Evolutionary conservation across 345 rosid species (phyloP).

Genomic region (Litchi chinensis): DNA sequence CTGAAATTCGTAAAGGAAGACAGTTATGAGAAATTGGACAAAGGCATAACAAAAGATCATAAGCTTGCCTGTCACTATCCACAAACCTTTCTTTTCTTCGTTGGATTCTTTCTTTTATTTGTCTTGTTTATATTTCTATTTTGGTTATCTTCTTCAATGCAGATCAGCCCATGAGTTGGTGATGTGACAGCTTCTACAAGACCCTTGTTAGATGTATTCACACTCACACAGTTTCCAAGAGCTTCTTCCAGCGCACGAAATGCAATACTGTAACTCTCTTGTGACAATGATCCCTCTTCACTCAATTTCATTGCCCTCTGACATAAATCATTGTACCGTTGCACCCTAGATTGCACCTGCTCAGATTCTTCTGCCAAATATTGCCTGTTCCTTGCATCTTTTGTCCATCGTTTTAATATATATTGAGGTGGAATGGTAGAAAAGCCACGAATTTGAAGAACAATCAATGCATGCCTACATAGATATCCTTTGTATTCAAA

Average conservation of each 20-base stretch:
- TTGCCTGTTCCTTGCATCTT: constrained; percentile 51
- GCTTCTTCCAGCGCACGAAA: constrained; percentile 47
- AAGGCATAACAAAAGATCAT: neutral
- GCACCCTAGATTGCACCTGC: constrained; percentile 51
- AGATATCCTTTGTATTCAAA: constrained; percentile 55
- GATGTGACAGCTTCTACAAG: constrained; percentile 45
- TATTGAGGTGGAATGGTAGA: constrained; percentile 51
- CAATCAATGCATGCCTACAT: constrained; percentile 63
- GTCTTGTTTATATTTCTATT: constrained; percentile 41
- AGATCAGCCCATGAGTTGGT: constrained; percentile 44
- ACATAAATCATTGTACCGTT: constrained; percentile 52
- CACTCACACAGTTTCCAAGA: constrained; percentile 41
- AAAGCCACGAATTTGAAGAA: constrained; percentile 53
- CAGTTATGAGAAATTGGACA: neutral
- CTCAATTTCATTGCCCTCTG: constrained; percentile 49
- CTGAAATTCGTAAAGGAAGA: constrained; percentile 31
- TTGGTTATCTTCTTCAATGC: constrained; percentile 52
- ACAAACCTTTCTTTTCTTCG: constrained; percentile 56
- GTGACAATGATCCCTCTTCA: constrained; percentile 60
- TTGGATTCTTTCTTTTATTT: constrained; percentile 56
- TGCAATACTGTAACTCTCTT: constrained; percentile 50
- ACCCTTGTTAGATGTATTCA: constrained; percentile 47
- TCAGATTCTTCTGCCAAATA: constrained; percentile 42
- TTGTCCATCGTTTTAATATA: constrained; percentile 59
- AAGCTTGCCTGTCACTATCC: constrained; percentile 4